A percentile compares a stretch with the other conserved stretches of the same genome.
Conservation (phyloP, 2,329 filamentous ascomycete genomes). For the Pseudocercospora musae region DNA sequence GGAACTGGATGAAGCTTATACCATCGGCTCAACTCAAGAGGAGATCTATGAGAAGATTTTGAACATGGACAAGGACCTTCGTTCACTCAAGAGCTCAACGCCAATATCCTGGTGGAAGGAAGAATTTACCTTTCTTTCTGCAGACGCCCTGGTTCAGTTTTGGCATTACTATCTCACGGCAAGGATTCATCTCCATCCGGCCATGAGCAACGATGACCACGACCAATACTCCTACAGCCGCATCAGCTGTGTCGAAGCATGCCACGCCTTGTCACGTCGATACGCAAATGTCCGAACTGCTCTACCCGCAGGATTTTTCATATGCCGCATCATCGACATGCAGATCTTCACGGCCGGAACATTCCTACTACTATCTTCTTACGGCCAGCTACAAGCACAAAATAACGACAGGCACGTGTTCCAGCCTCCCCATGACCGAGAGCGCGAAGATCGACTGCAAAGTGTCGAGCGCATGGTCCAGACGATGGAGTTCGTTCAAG, state of each 20-base stretch:
- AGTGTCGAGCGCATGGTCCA: slow-evolving; percentile 20
- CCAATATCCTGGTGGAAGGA: slow-evolving; percentile 21
- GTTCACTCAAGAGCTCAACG: slow-evolving; percentile 24
- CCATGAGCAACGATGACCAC: slow-evolving; percentile 25
- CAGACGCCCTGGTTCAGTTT: slow-evolving; percentile 26
- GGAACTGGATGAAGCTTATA: slow-evolving; percentile 27
- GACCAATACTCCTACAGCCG: slow-evolving; percentile 28
- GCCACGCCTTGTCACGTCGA: slow-evolving; percentile 20
- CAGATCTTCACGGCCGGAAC: slow-evolving; percentile 17
- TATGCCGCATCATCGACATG: slow-evolving; percentile 28
- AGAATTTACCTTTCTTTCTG: slow-evolving; percentile 4
- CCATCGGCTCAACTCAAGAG: slow-evolving; percentile 13
- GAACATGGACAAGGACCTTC: slow-evolving; percentile 29
- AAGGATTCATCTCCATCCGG: slow-evolving; percentile 27
- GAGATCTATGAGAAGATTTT: slow-evolving; percentile 27
- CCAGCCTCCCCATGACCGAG: background rate
- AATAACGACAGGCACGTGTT: background rate
- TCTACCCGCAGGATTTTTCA: slow-evolving; percentile 29
- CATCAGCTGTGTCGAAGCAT: slow-evolving; percentile 26
- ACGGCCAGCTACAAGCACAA: slow-evolving; percentile 4
- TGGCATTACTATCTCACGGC: slow-evolving; percentile 30
- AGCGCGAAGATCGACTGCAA: background rate
- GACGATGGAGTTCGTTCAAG: slow-evolving; percentile 20
- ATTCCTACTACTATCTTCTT: slow-evolving; percentile 22
- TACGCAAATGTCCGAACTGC: slow-evolving; percentile 23